Percentiles rank a stretch among this genome's conserved stretches.
Conservation (phyloP, 2,329 filamentous ascomycete genomes). For the Cercospora janseana region DNA sequence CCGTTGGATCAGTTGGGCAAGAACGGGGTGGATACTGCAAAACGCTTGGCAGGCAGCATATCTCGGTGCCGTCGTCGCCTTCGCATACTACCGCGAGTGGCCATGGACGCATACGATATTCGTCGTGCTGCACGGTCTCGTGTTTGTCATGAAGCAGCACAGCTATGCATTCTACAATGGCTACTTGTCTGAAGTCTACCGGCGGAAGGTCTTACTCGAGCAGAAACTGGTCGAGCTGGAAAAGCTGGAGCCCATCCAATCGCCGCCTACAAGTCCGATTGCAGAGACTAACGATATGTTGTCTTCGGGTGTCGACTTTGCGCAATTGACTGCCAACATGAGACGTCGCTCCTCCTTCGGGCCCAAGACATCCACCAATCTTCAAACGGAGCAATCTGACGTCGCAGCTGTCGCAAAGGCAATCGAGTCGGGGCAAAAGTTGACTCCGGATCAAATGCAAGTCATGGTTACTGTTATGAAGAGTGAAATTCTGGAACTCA, state of each 20-base stretch:
- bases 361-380: constrained; percentile 44
- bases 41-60: constrained; percentile 70
- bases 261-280: constrained; percentile 38
- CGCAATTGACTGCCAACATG: constrained; percentile 14
- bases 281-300: constrained; percentile 17
- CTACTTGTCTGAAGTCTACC: constrained; percentile 59
- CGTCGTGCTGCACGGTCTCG: constrained; percentile 69
- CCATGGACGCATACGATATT: constrained; percentile 81
- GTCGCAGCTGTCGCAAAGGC: constrained; percentile 61
- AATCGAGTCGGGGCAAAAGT: constrained; percentile 59
- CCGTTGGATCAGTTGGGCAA: constrained; percentile 66
- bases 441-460: constrained; percentile 61
- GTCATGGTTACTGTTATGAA: constrained; percentile 65
- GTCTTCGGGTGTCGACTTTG: constrained; percentile 24
- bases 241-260: constrained; percentile 47
- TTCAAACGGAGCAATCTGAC: constrained; percentile 52
- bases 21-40: constrained; percentile 70
- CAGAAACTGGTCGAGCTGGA: constrained; percentile 59
- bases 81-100: constrained; percentile 71
- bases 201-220: constrained; percentile 46
- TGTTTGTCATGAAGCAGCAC: constrained; percentile 83
- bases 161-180: constrained; percentile 79
- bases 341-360: constrained; percentile 39
- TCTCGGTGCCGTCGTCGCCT: constrained; percentile 60
- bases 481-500: constrained; percentile 63